A percentile compares a stretch with the other conserved stretches of the same genome.
These are phyloP conservation scores for Neotropicomus parvogracilis DNA, from an alignment of 1,284 basidiomycete species.

Conservation along the genomic window DNA sequence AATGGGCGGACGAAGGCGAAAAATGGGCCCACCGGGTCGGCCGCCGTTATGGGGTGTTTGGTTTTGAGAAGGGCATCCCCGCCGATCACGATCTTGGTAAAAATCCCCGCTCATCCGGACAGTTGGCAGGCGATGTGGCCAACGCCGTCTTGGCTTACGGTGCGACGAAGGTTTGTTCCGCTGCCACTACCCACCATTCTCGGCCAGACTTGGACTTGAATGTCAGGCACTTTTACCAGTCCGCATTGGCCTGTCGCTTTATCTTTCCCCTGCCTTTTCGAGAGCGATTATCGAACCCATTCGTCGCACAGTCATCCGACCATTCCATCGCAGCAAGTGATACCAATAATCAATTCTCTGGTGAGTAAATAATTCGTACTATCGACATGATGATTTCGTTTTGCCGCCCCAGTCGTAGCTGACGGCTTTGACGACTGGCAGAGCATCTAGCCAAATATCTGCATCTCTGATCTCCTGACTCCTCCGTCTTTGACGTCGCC, in stretches of 20 bases:
- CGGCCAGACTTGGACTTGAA: slow-evolving; percentile 6
- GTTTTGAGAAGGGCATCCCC: slow-evolving; percentile 57
- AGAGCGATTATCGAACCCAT: slow-evolving; percentile 61
- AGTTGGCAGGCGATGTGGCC: slow-evolving; percentile 65
- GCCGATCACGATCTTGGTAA: slow-evolving; percentile 10
- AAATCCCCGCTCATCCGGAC: slow-evolving; percentile 37
- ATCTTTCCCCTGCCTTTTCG: slow-evolving; percentile 74
- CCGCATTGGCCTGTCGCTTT: slow-evolving; percentile 72
- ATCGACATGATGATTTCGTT: slow-evolving; percentile 32
- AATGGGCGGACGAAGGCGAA: slow-evolving; percentile 76
- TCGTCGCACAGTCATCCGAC: slow-evolving; percentile 24
- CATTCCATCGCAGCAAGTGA: slow-evolving; percentile 16
- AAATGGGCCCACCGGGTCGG: slow-evolving; percentile 70
- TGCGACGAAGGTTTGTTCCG: slow-evolving; percentile 64
- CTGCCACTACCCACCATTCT: neutral
- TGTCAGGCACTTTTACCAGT: slow-evolving; percentile 63
- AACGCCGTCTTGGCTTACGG: slow-evolving; percentile 84
- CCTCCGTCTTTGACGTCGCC: neutral
- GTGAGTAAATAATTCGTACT: slow-evolving; percentile 14
- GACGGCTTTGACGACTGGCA: slow-evolving; percentile 31
- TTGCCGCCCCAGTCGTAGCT: slow-evolving; percentile 38
- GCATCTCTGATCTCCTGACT: slow-evolving; percentile 28
- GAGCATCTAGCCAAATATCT: slow-evolving; percentile 36
- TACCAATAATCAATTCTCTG: neutral
- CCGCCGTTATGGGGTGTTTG: slow-evolving; percentile 76